phyloP scores from a whole-genome alignment of 768 basidiomycete genomes.

The Rubroboletus satanas region DNA sequence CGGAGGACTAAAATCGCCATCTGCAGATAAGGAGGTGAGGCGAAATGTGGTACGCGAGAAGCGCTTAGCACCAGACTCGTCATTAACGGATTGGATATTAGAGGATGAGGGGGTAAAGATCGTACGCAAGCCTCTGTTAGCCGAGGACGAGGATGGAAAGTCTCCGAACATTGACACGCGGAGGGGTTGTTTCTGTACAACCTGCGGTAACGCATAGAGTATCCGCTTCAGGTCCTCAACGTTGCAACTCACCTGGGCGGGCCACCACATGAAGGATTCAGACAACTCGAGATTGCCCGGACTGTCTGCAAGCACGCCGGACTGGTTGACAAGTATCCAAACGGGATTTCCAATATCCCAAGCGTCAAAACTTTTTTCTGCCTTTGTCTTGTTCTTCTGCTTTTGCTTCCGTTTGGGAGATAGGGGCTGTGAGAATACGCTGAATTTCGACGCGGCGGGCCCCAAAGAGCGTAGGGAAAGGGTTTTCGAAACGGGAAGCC shows the following conservation, averaged over 20 bases:
- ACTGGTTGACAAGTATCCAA: constrained; percentile 51
- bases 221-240: background rate
- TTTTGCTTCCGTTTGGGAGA: constrained; percentile 22
- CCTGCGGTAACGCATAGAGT: constrained; percentile 10
- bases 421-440: constrained; percentile 18
- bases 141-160: constrained; percentile 25
- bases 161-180: constrained; percentile 33
- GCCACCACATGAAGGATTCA: constrained; percentile 58
- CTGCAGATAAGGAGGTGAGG: constrained; percentile 5
- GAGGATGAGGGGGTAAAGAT: constrained; percentile 33
- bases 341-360: constrained; percentile 40
- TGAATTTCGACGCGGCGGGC: constrained; percentile 8
- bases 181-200: constrained; percentile 27
- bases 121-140: constrained; percentile 22
- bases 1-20: constrained; percentile 32
- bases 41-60: constrained; percentile 42
- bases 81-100: constrained; percentile 41
- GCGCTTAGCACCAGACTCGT: constrained; percentile 35
- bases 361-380: background rate
- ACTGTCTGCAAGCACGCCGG: constrained; percentile 33
- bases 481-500: constrained; percentile 8
- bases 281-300: constrained; percentile 20
- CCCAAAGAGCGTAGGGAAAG: constrained; percentile 9
- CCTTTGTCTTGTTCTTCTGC: constrained; percentile 1
- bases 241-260: constrained; percentile 50